Conservation (phyloP, 768 basidiomycete species). For the Kwoniella europaea region DNA sequence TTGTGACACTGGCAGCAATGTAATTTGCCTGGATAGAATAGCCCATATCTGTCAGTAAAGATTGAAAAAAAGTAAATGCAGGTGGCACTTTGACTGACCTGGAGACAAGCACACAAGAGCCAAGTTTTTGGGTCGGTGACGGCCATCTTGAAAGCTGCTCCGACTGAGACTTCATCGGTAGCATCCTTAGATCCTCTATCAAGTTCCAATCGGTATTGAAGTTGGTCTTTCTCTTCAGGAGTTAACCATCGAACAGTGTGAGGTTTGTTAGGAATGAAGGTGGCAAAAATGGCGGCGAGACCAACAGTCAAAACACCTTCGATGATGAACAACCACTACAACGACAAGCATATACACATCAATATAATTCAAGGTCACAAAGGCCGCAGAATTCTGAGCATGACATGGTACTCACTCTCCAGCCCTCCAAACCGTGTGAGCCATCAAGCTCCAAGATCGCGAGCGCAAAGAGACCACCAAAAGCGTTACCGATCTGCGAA, state of each 20-base stretch:
- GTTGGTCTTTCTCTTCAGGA: constrained; percentile 38
- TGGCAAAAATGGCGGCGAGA: constrained; percentile 35
- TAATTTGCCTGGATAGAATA: constrained; percentile 16
- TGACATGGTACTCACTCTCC: constrained; percentile 33
- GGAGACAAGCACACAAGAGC: constrained; percentile 25
- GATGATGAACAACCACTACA: constrained; percentile 50
- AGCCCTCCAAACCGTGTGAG: constrained; percentile 50
- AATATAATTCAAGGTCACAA: neutral
- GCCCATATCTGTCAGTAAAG: neutral
- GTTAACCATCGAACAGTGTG: constrained; percentile 72
- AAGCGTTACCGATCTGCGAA: constrained; percentile 49
- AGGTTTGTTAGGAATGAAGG: constrained; percentile 74
- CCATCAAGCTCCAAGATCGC: constrained; percentile 50
- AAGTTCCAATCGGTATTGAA: constrained; percentile 45
- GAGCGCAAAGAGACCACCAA: constrained; percentile 53
- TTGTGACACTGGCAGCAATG: constrained; percentile 51
- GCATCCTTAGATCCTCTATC: constrained; percentile 50
- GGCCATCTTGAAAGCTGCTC: constrained; percentile 44
- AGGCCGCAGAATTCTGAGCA: too few relatives aligned
- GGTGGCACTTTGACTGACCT: neutral
- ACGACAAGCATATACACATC: neutral
- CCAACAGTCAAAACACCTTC: constrained; percentile 34
- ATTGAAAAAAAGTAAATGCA: too few relatives aligned
- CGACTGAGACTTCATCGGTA: constrained; percentile 36
- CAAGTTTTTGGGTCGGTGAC: constrained; percentile 50